A percentile compares a stretch with the other conserved stretches of the same genome.
Evolutionary conservation across 495 filamentous ascomycete species (phyloP).

Genomic region (Penicillium silybi): DNA sequence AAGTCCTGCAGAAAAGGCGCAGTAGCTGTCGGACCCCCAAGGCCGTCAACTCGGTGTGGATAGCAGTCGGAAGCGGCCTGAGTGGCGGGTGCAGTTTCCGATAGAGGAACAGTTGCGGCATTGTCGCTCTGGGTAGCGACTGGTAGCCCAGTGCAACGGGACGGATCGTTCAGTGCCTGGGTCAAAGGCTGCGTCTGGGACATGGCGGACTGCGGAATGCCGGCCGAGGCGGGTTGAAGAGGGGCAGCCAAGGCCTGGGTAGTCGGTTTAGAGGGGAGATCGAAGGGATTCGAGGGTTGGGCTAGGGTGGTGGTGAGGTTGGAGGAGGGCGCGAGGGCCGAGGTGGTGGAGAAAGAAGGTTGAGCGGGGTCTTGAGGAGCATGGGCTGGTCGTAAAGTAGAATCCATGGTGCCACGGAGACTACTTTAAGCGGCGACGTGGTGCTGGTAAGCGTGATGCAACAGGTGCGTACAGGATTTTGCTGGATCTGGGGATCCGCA

Average conservation of each 20-base stretch:
- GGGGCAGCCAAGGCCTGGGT: conserved; percentile 14
- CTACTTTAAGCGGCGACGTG: not conserved
- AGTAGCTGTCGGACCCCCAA: conserved; percentile 51
- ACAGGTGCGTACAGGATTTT: not conserved
- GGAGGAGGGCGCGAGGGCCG: conserved; percentile 8
- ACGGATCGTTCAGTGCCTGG: conserved; percentile 10
- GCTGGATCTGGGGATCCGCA: conserved; percentile 2
- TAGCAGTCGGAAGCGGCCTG: conserved; percentile 21
- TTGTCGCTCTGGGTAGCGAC: conserved; percentile 7
- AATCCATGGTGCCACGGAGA: conserved; percentile 14
- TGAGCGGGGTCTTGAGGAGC: conserved; percentile 13
- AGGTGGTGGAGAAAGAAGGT: conserved; percentile 11
- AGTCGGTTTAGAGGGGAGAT: conserved; percentile 5
- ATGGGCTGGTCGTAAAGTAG: conserved; percentile 15
- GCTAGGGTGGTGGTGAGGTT: conserved; percentile 5
- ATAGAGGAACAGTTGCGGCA: conserved; percentile 6
- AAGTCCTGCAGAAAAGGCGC: conserved; percentile 70
- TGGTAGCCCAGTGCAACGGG: conserved; percentile 4
- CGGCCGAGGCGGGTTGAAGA: conserved; percentile 10
- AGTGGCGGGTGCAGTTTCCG: conserved; percentile 10
- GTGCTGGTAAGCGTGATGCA: not conserved
- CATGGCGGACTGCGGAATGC: conserved; percentile 10
- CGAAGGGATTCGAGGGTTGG: conserved; percentile 12
- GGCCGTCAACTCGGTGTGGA: conserved; percentile 29
- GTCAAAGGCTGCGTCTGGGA: conserved; percentile 16